Base-by-base conservation (phyloP, 2,329 filamentous ascomycete species). In the Aspergillus felis region DNA sequence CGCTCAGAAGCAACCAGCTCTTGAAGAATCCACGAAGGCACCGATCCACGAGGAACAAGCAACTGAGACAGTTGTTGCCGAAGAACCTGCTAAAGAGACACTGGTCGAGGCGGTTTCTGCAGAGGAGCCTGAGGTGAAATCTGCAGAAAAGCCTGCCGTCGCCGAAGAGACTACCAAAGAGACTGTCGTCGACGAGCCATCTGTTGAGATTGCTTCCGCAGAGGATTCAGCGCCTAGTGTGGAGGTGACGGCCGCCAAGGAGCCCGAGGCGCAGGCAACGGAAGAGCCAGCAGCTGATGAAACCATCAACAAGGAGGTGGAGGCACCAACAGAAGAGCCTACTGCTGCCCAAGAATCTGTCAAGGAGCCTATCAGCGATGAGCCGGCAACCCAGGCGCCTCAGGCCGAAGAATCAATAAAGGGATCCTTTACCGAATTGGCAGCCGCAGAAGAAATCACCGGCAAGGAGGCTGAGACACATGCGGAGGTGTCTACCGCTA, bases 271-370 rank as follows among this genome's bases (percentile, higher is more conserved):
- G 49, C 20, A 56, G 48, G 32, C 56, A 27, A 50, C 35, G 9
- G 51, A 63, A 35, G 64, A 60, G 50, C 42, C 60, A 14, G 50
- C 50, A 3, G 42, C 42, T n/a, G 53, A 61, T 28, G 55, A 62
- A 51, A 24, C 56, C 14, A 51, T 48, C 20, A 51, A 50, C 8
- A 49, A 58, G 22, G 53, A 58, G 17, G 24, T 56, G 8, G 57
- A 55, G 49, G 29, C 51, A 20, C 12, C 42, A 10, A 54, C 54
- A 14, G 51, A 61, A 32, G 51, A 57, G 24, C 27, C 50, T 25
- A 49, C 48, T 9, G 54, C 57, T 29, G 38, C 24, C 10, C 58
- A 61, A 32, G 27, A 58, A 22, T 22, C 57, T 52, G 47, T 46
- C 14, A 53, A 60, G 35, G 56, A 54, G 25, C 17, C 48, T 41